Evolutionary conservation across 768 basidiomycete species (phyloP), one percentile per base, ranked within the genome.

Genomic region (Boletus patriciae): DNA sequence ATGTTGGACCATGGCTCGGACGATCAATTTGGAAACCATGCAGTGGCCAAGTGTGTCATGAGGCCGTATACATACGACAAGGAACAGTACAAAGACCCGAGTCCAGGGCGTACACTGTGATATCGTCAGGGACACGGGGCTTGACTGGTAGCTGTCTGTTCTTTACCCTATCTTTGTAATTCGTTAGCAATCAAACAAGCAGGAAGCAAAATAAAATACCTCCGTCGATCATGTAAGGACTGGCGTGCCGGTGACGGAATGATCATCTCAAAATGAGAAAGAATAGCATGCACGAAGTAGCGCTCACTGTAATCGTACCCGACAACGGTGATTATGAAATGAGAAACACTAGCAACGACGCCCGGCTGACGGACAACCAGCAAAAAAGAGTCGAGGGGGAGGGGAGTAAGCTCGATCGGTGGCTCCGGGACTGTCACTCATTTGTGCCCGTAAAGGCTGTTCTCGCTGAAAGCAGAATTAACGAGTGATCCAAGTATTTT

Each of bases 291-390:
- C 16, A 46, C 16, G 11, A 21, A 13, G 6, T 3, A 34, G 12
- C 15, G 10, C 63, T 55, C 38, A 58, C 63, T 12, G 18, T 65
- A 64, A 46, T 64, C 63, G 33, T 64, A 65, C 43, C 47, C 55
- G 25, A 65, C 25, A 6, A 50, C 5, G 27, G 43, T 38, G 25
- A 52, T 38, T 19, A 57, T 45, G 16, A 51, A 13, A 25, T 7
- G 27, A 31, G 9, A 43, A 37, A 25, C 6, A 16, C 27, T 33
- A 2, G 43, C 4, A 11, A 36, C 7, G 43, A 27, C 21, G 37
- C 29, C 36, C n/a, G 11, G 43, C 12, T 16, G 37, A 34, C 8
- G 18, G 48, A 6, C 10, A 11, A 38, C 27, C 19, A 16, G 7
- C 3, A 5, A 49, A 27, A 25, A 49, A 6, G 16, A 19, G 15